phyloP scores from a whole-genome alignment of 1,284 basidiomycete genomes.

The Trametes versicolor region DNA sequence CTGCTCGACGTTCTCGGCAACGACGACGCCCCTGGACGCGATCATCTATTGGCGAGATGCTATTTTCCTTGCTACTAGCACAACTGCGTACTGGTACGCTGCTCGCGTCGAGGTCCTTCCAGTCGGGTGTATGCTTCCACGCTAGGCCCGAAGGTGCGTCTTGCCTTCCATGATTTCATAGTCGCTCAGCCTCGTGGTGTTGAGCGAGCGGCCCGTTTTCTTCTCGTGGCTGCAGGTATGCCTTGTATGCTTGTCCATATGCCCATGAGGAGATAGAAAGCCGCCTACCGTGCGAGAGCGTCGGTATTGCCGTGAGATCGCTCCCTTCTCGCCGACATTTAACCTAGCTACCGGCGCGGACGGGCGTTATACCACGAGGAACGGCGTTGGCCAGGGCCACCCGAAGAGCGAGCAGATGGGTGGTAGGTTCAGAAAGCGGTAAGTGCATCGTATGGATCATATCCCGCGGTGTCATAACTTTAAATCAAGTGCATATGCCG shows the following conservation, averaged over 20 bases:
- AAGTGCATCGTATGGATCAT: too few species aligned
- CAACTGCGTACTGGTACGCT: too few species aligned
- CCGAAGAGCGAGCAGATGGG: too few species aligned
- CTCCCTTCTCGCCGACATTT: background rate
- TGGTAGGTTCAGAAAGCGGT: too few species aligned
- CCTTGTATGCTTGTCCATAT: background rate
- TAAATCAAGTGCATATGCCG: too few species aligned
- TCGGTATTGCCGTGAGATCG: background rate
- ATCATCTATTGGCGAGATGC: background rate
- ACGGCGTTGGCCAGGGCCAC: too few species aligned
- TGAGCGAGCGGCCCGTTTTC: background rate
- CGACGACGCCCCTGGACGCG: background rate
- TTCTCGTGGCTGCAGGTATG: slow-evolving; percentile 1
- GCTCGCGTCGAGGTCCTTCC: too few species aligned
- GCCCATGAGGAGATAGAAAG: background rate
- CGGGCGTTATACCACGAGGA: background rate
- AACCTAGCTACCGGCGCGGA: background rate
- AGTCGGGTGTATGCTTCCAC: background rate
- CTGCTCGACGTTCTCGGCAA: background rate
- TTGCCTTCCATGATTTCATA: background rate
- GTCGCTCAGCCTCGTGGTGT: slow-evolving; percentile 1
- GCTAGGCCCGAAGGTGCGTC: background rate
- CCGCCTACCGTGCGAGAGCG: background rate
- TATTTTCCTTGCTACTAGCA: background rate
- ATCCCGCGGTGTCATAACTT: too few species aligned